Percentiles rank a stretch among this genome's conserved stretches.
These are phyloP conservation scores for Cephalotrichum gorgonifer DNA, from an alignment of 2,329 filamentous ascomycete genomes.

Conservation along the genomic window DNA sequence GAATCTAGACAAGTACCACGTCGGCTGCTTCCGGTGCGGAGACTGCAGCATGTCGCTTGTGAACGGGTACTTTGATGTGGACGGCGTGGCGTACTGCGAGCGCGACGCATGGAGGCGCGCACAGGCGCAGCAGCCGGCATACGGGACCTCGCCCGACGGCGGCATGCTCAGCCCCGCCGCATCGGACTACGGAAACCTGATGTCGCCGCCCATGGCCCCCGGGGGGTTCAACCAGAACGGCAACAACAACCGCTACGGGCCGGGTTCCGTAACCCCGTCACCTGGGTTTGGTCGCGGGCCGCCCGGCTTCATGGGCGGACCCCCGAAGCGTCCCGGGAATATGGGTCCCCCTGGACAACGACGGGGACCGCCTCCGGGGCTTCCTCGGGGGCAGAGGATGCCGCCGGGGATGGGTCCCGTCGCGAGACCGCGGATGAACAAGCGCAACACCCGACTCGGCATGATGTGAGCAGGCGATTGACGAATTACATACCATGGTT, in stretches of 20 bases:
- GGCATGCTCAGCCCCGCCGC: neutral
- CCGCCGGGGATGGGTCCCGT: conserved; percentile 23
- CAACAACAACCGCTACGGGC: conserved; percentile 4
- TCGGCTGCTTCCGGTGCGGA: conserved; percentile 73
- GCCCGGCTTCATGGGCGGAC: conserved; percentile 4
- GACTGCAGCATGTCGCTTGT: conserved; percentile 65
- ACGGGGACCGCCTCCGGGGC: conserved; percentile 6
- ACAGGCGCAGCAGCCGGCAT: conserved; percentile 16
- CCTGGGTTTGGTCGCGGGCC: conserved; percentile 5
- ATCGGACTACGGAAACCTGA: conserved; percentile 2
- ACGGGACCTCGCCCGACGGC: neutral
- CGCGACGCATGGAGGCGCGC: conserved; percentile 61
- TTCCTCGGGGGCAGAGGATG: conserved; percentile 10
- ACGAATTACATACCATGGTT: neutral
- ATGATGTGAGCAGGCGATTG: conserved; percentile 42
- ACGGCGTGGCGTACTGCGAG: conserved; percentile 73
- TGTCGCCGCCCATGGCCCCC: conserved; percentile 8
- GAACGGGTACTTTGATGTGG: conserved; percentile 87
- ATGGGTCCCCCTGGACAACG: conserved; percentile 9
- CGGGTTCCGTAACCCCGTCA: conserved; percentile 2
- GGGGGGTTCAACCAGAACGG: no score
- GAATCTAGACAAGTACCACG: conserved; percentile 68
- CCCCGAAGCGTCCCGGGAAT: conserved; percentile 13
- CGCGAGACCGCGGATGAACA: conserved; percentile 39
- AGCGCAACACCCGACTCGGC: conserved; percentile 50